Percentiles rank a stretch among this genome's conserved stretches.
Evolutionary conservation across 1,139 yeast species (phyloP).

Genomic region (Sugiyamaella grinbergsii): DNA sequence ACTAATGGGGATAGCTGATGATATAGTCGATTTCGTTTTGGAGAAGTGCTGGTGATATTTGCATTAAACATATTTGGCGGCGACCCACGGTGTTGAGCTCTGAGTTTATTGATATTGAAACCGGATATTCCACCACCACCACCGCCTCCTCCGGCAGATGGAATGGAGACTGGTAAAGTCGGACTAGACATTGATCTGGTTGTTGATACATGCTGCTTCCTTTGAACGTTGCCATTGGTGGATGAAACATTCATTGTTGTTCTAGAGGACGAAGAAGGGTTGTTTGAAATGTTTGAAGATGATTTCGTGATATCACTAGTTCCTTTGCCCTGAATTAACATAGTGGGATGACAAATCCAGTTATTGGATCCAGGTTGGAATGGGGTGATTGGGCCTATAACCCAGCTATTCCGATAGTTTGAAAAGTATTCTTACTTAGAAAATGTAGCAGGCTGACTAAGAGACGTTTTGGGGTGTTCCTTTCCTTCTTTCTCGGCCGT

Average conservation of each 20-base stretch:
- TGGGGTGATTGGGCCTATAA: no score
- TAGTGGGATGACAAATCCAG: background rate
- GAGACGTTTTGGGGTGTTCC: no score
- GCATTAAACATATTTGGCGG: conserved; percentile 9
- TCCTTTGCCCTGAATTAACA: conserved; percentile 11
- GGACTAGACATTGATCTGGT: conserved; percentile 8
- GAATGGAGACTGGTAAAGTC: conserved; percentile 12
- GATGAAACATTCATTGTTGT: background rate
- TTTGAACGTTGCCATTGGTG: background rate
- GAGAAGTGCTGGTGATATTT: conserved; percentile 1
- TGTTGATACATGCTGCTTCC: conserved; percentile 6
- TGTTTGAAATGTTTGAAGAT: background rate
- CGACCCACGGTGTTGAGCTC: conserved; percentile 10
- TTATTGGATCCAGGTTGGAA: no score
- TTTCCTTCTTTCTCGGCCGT: no score
- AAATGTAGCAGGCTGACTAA: no score
- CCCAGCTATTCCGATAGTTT: no score
- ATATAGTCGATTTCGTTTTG: conserved; percentile 7
- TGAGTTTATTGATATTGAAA: background rate
- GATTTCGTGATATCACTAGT: background rate
- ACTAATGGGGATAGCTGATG: conserved; percentile 9
- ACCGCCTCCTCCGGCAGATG: no score
- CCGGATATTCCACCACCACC: background rate
- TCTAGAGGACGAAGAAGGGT: background rate
- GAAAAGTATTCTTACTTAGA: no score